These are phyloP conservation scores for Protea cynaroides DNA, from an alignment of 164 flowering plant species.

Conservation along the genomic window DNA sequence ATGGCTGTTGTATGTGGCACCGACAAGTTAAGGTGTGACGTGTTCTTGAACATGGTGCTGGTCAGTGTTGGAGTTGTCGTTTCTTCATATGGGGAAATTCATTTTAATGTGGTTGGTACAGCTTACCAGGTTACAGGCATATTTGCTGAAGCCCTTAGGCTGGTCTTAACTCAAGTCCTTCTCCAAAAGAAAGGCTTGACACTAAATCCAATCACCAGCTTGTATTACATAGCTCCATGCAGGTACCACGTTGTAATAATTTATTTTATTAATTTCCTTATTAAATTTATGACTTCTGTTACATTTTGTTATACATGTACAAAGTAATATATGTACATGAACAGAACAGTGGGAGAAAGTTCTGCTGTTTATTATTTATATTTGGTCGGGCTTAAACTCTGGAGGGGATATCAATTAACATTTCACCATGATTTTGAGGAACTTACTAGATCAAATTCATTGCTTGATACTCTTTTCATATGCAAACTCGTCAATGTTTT, in stretches of 20 bases:
- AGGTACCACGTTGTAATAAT: constrained; percentile 42
- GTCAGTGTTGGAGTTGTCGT: constrained; percentile 96
- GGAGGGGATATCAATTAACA: too few species aligned
- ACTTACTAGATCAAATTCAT: too few species aligned
- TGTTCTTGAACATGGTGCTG: constrained; percentile 92
- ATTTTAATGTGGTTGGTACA: constrained; percentile 93
- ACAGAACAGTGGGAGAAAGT: too few species aligned
- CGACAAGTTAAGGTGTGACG: constrained; percentile 86
- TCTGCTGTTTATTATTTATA: too few species aligned
- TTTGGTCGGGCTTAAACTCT: too few species aligned
- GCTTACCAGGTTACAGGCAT: constrained; percentile 96
- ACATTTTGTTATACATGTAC: neutral
- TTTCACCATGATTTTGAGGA: too few species aligned
- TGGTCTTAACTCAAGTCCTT: constrained; percentile 96
- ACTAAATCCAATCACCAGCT: constrained; percentile 88
- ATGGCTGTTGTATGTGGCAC: constrained; percentile 98
- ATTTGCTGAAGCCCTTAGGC: constrained; percentile 97
- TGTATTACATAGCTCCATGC: constrained; percentile 99
- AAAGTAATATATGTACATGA: too few species aligned
- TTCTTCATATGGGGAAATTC: constrained; percentile 97
- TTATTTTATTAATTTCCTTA: neutral
- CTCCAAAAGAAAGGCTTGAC: constrained; percentile 97
- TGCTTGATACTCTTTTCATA: too few species aligned
- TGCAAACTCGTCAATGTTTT: too few species aligned
- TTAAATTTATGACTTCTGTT: neutral